Conservation (phyloP, 2,329 filamentous ascomycete species). For the Hymenoscyphus repandus region DNA sequence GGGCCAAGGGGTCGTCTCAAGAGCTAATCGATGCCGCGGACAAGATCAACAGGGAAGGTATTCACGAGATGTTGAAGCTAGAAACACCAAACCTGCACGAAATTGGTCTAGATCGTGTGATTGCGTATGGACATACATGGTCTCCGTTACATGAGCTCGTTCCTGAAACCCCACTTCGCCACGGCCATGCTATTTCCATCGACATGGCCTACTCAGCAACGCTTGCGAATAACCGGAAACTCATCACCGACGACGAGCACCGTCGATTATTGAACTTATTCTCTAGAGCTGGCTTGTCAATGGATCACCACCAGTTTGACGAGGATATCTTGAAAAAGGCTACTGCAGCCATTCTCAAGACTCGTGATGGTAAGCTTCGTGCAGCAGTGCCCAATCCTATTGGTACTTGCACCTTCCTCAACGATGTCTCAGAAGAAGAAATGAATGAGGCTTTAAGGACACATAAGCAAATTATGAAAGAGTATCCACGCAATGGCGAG, state of each 20-base stretch:
- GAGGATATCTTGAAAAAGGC: conserved; percentile 59
- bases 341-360: conserved; percentile 65
- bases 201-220: conserved; percentile 74
- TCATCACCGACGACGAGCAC: conserved; percentile 57
- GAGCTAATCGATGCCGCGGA: conserved; percentile 59
- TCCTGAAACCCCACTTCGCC: conserved; percentile 61
- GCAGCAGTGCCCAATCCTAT: conserved; percentile 65
- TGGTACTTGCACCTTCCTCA: conserved; percentile 62
- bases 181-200: conserved; percentile 70
- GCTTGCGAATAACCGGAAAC: conserved; percentile 56
- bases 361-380: conserved; percentile 61
- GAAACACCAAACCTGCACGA: conserved; percentile 71
- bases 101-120: conserved; percentile 66
- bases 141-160: conserved; percentile 67
- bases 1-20: conserved; percentile 47
- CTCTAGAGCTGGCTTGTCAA: conserved; percentile 63
- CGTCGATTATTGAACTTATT: conserved; percentile 60
- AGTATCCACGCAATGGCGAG: conserved; percentile 57
- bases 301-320: conserved; percentile 66
- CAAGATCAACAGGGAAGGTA: conserved; percentile 62
- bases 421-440: conserved; percentile 58
- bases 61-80: conserved; percentile 67
- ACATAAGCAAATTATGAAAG: conserved; percentile 60
- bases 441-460: conserved; percentile 53
- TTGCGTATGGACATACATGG: conserved; percentile 73